Conservation (phyloP, 805 yeast species). For the Nakazawaea anatomiae region DNA sequence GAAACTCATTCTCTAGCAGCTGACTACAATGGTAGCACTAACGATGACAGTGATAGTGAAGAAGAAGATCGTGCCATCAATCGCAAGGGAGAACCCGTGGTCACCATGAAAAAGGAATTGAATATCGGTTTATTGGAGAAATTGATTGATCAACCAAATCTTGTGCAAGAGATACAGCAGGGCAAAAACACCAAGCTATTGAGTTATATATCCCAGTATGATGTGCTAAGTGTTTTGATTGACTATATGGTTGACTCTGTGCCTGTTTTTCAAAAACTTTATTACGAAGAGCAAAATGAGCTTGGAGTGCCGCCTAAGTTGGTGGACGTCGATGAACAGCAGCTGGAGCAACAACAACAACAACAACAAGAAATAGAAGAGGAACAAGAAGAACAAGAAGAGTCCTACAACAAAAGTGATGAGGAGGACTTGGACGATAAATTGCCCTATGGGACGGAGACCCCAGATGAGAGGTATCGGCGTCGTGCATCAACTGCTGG, state of each 20-base stretch:
- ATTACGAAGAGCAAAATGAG: slow-evolving; percentile 3
- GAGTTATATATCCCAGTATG: slow-evolving; percentile 23
- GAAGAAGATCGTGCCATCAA: slow-evolving; percentile 5
- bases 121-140: slow-evolving; percentile 25
- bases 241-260: slow-evolving; percentile 23
- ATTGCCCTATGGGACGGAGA: slow-evolving; percentile 9
- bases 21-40: background rate
- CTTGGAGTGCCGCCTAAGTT: too few relatives aligned
- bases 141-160: slow-evolving; percentile 28
- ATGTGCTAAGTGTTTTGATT: slow-evolving; percentile 23
- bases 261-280: slow-evolving; percentile 3
- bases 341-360: too few relatives aligned
- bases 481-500: slow-evolving; percentile 53
- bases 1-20: slow-evolving; percentile 12
- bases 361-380: background rate
- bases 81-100: background rate
- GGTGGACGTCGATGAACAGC: too few relatives aligned
- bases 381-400: slow-evolving; percentile 15
- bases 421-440: slow-evolving; percentile 17
- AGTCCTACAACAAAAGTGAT: background rate
- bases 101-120: slow-evolving; percentile 8
- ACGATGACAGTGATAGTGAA: slow-evolving; percentile 6
- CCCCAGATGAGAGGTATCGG: slow-evolving; percentile 5
- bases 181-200: slow-evolving; percentile 28
- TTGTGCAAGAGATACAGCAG: slow-evolving; percentile 27